phyloP scores from a whole-genome alignment of 2,329 filamentous ascomycete genomes.

The Fusarium mangiferae region DNA sequence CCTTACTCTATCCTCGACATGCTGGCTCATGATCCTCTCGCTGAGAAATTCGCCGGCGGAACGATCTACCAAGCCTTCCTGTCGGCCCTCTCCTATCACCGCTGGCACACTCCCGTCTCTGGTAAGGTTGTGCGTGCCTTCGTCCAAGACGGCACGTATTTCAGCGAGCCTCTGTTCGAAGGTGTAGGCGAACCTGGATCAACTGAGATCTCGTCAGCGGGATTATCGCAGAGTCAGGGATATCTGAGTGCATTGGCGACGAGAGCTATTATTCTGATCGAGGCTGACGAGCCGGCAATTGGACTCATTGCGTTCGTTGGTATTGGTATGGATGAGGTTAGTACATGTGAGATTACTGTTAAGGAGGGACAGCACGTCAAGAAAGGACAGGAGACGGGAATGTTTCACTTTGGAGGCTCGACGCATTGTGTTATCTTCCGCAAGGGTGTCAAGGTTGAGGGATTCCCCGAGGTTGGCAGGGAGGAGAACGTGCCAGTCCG shows the following conservation, averaged over 20 bases:
- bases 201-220: conserved; percentile 53
- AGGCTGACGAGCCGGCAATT: conserved; percentile 74
- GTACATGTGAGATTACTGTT: conserved; percentile 76
- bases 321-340: conserved; percentile 82
- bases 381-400: conserved; percentile 78
- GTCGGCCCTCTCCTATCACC: conserved; percentile 74
- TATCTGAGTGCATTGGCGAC: conserved; percentile 76
- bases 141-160: conserved; percentile 73
- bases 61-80: conserved; percentile 79
- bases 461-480: conserved; percentile 50
- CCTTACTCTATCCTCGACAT: conserved; percentile 74
- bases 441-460: conserved; percentile 61
- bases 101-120: conserved; percentile 76
- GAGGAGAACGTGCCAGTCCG: conserved; percentile 54
- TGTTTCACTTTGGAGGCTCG: conserved; percentile 85
- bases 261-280: conserved; percentile 74
- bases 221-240: conserved; percentile 66
- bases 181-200: conserved; percentile 43
- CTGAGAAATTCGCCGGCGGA: conserved; percentile 67
- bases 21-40: conserved; percentile 65
- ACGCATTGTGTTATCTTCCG: conserved; percentile 76
- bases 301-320: conserved; percentile 77
- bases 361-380: conserved; percentile 70
- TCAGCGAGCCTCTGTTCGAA: conserved; percentile 64
- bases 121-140: conserved; percentile 69